Evolutionary conservation across 176 grass and related monocot genomes (phyloP), one percentile per base, ranked within the genome.

Genomic region (Musa acuminata): DNA sequence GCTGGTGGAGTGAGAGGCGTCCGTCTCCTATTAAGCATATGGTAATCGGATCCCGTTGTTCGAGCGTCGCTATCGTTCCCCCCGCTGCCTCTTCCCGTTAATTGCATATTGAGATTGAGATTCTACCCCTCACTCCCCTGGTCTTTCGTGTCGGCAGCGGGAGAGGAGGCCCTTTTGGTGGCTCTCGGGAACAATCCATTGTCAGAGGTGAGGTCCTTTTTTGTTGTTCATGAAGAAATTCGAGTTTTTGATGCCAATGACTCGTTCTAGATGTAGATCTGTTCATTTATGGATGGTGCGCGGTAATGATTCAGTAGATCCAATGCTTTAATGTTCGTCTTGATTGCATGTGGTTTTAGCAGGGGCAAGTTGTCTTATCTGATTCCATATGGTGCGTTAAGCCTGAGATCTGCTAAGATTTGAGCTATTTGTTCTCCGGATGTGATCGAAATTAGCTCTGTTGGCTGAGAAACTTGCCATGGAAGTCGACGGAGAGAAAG

Each of bases 1-100:
- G 66, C 66, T 69, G 66, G 27, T 69, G 66, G 14, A 48, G 66
- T n/a, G 49, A 29, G 17, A 49, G 50, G 67, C 67, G 67, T 69
- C 67, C 29, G 24, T 26, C 23, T 26, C 62, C 21, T 65, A 65
- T 26, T 26, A 25, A 26, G 3, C 23, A 23, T 69, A 69, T 69
- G 10, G 13, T 69, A n/a, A 69, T 69, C 43, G n/a, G 2, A 43
- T 69, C 67, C 14, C 16, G 55, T 20, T 49, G 67, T 69, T 69
- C 50, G 14, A 49, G 43, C 67, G 67, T 69, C 43, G 35, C 67
- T 69, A n/a, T 49, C 16, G 29, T 16, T n/a, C 35, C 8, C 27
- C 17, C 43, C 67, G 17, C 13, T 43, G 49, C 24, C 29, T 50
- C 14, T 69, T 3, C 3, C 14, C 3, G 6, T 69, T n/a, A n/a